These are phyloP conservation scores for Gelatoporia subvermispora DNA, from an alignment of 768 basidiomycete genomes.

Conservation along the genomic window DNA sequence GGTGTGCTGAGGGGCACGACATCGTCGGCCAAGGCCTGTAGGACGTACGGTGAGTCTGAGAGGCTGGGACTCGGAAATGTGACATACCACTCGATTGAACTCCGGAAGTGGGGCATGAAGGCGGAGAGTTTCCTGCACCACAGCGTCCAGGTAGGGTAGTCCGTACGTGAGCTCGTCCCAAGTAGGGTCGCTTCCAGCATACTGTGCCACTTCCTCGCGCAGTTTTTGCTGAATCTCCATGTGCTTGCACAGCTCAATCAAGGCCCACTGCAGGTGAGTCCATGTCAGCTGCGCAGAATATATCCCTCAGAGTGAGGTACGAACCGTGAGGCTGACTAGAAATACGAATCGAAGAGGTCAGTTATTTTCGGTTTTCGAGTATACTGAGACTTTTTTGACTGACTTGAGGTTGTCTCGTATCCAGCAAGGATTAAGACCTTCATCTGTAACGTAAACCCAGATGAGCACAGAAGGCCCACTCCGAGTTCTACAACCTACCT, in stretches of 20 bases:
- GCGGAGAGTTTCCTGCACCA: too few relatives aligned
- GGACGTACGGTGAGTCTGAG: background rate
- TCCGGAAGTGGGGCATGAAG: slow-evolving; percentile 37
- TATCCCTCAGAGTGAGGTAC: background rate
- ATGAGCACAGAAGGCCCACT: background rate
- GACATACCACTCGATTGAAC: slow-evolving; percentile 33
- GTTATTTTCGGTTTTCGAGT: too few relatives aligned
- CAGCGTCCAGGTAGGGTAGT: slow-evolving; percentile 53
- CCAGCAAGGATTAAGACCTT: slow-evolving; percentile 37
- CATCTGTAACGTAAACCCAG: slow-evolving; percentile 18
- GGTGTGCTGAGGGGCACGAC: slow-evolving; percentile 33
- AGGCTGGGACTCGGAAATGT: background rate
- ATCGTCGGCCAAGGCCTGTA: slow-evolving; percentile 35
- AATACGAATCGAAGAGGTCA: background rate
- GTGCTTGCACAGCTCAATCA: slow-evolving; percentile 48
- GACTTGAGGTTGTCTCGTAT: slow-evolving; percentile 44
- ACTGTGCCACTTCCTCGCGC: slow-evolving; percentile 43
- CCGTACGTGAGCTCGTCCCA: slow-evolving; percentile 49
- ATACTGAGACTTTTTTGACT: background rate
- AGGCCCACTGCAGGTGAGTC: slow-evolving; percentile 38
- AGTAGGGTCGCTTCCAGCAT: slow-evolving; percentile 40
- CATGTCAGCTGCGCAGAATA: too few relatives aligned
- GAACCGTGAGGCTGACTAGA: slow-evolving; percentile 16
- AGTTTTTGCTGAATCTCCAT: slow-evolving; percentile 42
- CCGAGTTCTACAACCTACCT: slow-evolving; percentile 22